Evolutionary conservation across 768 basidiomycete genomes (phyloP), one percentile per base, ranked within the genome.

Genomic region (Suillus decipiens): DNA sequence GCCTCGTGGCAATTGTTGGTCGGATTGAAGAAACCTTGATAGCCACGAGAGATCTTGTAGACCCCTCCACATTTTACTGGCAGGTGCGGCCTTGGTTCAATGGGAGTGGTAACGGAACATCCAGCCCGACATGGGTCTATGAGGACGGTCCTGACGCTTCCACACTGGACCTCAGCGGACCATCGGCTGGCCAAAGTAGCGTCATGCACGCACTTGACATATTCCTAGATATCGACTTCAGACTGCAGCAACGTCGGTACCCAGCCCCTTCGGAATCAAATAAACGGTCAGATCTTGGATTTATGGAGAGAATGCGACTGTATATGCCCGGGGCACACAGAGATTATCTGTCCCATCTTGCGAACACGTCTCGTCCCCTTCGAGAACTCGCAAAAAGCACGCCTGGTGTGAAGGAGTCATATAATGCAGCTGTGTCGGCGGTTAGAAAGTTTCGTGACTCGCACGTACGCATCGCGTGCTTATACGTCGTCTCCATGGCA

Each of bases 301-400:
- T 98, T 79, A 95, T 99, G 89, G 88, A 90, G 63, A 84, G 93
- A 55, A 97, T 97, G 95, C 80, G 92, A 62, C 84, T 86, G 24
- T 99, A 99, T 77, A 99, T 99, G 96, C 96, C 96, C 0, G 90
- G 90, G 15, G 85, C 84, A 60, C 96, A 98, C 77, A 88, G 92
- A 48, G 86, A 89, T 53, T 99, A 95, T 78, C 84, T 99, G 61
- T 75, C 77, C 28, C 84, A 87, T 68, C 83, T 99, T 42, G 79
- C 84, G 2, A 76, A 80, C 14, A 79, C 82, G 59, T 83, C 86
- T 15, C 87, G 78, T n/a, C 80, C 87, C 24, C 70, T 93, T 59
- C 86, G 92, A 28, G 82, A 86, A 42, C 75, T 88, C 37, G 90
- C 87, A 1, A 80, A 80, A 62, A 72, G 76, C 48, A 86, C 81